A percentile compares a stretch with the other conserved stretches of the same genome.
phyloP scores from a whole-genome alignment of 805 yeast species.

The Dipodascopsis uninucleata region DNA sequence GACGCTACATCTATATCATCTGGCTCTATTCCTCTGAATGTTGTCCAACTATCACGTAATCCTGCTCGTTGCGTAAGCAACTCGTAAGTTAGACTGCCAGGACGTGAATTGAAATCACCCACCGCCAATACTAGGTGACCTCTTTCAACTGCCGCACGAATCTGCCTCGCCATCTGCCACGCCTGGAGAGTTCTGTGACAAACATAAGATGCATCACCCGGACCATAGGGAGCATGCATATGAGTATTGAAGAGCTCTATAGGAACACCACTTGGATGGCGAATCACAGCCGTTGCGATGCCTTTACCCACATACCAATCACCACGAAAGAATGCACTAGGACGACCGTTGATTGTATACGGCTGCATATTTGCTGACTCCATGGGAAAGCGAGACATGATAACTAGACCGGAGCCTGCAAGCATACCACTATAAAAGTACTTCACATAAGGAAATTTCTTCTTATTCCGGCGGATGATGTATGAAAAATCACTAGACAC shows the following conservation, averaged over 20 bases:
- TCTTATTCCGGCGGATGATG: constrained; percentile 46
- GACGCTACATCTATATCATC: constrained; percentile 13
- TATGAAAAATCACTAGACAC: constrained; percentile 76
- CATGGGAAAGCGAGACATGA: constrained; percentile 80
- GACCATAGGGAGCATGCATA: constrained; percentile 92
- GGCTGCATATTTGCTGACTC: constrained; percentile 72
- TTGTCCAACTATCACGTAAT: constrained; percentile 36
- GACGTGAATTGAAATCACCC: constrained; percentile 88
- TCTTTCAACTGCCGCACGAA: constrained; percentile 56
- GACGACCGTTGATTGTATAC: constrained; percentile 90
- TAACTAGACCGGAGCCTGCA: constrained; percentile 89
- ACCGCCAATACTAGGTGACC: constrained; percentile 86
- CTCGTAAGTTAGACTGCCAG: constrained; percentile 77
- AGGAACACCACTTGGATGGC: constrained; percentile 45
- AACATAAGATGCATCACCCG: constrained; percentile 83
- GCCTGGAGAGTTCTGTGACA: constrained; percentile 94
- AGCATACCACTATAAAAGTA: constrained; percentile 71
- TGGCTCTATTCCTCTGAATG: constrained; percentile 13
- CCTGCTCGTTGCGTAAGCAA: constrained; percentile 68
- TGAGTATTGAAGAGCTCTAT: constrained; percentile 85
- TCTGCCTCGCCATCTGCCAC: constrained; percentile 81
- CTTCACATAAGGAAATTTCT: constrained; percentile 59
- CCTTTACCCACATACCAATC: constrained; percentile 98
- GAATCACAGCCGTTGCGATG: constrained; percentile 67
- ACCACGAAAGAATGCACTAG: constrained; percentile 89